These are phyloP conservation scores for Penicillium malachiteum DNA, from an alignment of 495 filamentous ascomycete species.

Conservation along the genomic window DNA sequence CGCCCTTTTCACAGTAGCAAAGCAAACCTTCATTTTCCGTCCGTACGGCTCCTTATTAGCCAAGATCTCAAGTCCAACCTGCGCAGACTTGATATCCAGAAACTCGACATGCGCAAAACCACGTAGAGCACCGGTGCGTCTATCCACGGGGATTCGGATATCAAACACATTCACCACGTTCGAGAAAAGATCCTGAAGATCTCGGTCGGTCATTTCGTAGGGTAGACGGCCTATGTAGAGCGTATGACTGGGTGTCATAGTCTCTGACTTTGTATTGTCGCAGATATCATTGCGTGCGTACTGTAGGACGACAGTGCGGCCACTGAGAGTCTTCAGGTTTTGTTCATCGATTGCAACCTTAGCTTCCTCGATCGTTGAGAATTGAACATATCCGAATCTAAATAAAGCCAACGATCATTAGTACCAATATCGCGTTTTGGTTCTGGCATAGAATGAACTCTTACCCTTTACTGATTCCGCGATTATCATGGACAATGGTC, in stretches of 20 bases:
- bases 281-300: conserved; percentile 41
- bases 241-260: conserved; percentile 54
- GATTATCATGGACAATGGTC: conserved; percentile 63
- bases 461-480: conserved; percentile 87
- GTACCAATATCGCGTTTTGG: conserved; percentile 31
- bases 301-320: conserved; percentile 69
- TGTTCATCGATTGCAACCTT: conserved; percentile 60
- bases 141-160: conserved; percentile 86
- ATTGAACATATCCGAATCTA: conserved; percentile 81
- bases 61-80: conserved; percentile 56
- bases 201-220: conserved; percentile 84
- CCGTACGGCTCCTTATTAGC: conserved; percentile 60
- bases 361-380: conserved; percentile 55
- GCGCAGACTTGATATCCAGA: conserved; percentile 59
- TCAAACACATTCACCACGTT: conserved; percentile 71
- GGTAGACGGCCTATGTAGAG: conserved; percentile 89
- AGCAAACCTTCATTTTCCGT: conserved; percentile 67
- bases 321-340: conserved; percentile 72
- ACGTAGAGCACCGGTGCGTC: conserved; percentile 78
- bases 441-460: conserved; percentile 50
- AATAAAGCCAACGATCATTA: background rate
- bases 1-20: conserved; percentile 28
- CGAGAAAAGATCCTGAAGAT: conserved; percentile 79
- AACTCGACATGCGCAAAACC: conserved; percentile 95
- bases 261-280: background rate